Evolutionary conservation across 2,329 filamentous ascomycete species (phyloP).

Genomic region (Aspergillus oerlinghausenensis): DNA sequence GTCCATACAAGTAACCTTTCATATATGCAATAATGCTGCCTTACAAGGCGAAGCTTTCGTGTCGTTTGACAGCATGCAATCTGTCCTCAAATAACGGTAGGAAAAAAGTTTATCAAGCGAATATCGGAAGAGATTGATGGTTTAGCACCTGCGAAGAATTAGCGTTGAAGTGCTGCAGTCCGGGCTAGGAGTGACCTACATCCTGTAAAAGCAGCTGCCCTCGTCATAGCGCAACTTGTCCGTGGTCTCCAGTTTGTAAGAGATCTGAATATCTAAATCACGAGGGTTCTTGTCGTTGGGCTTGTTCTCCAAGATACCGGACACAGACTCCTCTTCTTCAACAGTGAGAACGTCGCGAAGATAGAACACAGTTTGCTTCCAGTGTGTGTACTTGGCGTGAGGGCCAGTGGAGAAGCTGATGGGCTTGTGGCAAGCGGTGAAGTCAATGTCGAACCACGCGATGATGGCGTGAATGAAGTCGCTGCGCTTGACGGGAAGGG

Average conservation of each 20-base stretch:
- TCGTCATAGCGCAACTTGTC: conserved; percentile 65
- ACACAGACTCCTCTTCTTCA: conserved; percentile 75
- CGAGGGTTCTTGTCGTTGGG: conserved; percentile 93
- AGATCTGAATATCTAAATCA: conserved; percentile 85
- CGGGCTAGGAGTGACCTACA: conserved; percentile 34
- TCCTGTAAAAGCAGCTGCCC: conserved; percentile 75
- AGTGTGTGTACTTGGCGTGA: conserved; percentile 98
- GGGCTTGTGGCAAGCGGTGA: conserved; percentile 96
- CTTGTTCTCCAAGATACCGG: conserved; percentile 70
- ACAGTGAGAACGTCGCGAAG: conserved; percentile 89
- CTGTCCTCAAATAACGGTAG: conserved; percentile 13
- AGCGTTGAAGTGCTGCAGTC: conserved; percentile 14
- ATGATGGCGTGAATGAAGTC: conserved; percentile 97
- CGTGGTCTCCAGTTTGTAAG: conserved; percentile 73
- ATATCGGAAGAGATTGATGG: conserved; percentile 1
- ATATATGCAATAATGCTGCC: conserved; percentile 30
- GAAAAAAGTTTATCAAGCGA: conserved; percentile 8
- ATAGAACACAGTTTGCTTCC: conserved; percentile 99
- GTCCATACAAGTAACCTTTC: conserved; percentile 24
- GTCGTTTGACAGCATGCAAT: conserved; percentile 17
- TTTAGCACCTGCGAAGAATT: conserved; percentile 29
- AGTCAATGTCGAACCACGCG: conserved; percentile 99
- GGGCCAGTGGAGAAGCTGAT: conserved; percentile 95
- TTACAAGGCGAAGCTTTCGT: conserved; percentile 17
- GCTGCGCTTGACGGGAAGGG: conserved; percentile 71